Base-by-base conservation (phyloP, 306 rosid genomes). In the Ceratonia siliqua region DNA sequence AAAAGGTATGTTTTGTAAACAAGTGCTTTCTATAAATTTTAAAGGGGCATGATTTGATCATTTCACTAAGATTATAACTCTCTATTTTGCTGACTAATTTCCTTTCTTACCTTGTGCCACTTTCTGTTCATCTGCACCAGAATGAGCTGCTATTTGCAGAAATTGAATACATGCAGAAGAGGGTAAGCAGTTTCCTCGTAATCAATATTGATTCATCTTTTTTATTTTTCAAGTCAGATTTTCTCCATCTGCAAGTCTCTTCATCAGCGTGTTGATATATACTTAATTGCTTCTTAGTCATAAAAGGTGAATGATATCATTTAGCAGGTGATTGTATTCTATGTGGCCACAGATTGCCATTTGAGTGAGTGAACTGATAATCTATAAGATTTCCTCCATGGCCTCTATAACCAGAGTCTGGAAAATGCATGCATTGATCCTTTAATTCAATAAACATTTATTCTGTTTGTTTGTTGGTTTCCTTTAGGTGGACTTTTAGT, bases 161-260 rank as follows among this genome's bases (percentile, higher is more conserved):
- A 83, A 87, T 92, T 74, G 96, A 92, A 83, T 90, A 88, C 90
- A 92, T 92, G 98, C 95, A 92, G 68, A 90, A 90, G 68, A 85
- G 86, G 89, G 89, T 85, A 82, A 74, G 1, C 55, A 45, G n/a
- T 56, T 62, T 14, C 12, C 43, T 17, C 55, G 0, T 32, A 20
- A 49, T 39, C 30, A 11, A n/a, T n/a, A n/a, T n/a, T n/a, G n/a
- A n/a, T n/a, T n/a, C n/a, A n/a, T n/a, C n/a, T n/a, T n/a, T 52
- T 2, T 17, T 57, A 12, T n/a, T 64, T 32, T 63, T n/a, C 42
- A 32, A 18, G 11, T 28, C 15, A 42, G 48, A 63, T 20, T 68
- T 27, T 81, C n/a, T 24, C 15, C 43, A 22, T 27, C 22, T 5
- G 24, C 42, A 20, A 6, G n/a, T 43, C 22, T 43, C 22, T 74